These are phyloP conservation scores for Paraphoma sp. DNA, from an alignment of 2,329 filamentous ascomycete species.

Conservation along the genomic window DNA sequence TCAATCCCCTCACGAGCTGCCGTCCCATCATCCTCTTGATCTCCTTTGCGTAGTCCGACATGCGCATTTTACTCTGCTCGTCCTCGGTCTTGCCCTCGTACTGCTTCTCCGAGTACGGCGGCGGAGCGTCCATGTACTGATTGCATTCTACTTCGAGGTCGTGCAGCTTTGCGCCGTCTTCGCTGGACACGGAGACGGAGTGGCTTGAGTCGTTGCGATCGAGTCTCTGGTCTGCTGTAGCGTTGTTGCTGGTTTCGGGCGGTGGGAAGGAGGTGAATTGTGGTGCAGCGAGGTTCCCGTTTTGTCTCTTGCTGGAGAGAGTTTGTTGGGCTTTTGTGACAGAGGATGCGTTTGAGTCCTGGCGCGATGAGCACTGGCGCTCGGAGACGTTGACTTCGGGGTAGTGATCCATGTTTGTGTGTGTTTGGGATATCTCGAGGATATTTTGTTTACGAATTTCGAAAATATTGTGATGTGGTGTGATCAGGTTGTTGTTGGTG, in stretches of 20 bases:
- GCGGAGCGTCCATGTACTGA: constrained; percentile 28
- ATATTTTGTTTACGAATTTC: not conserved
- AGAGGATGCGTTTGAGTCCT: constrained; percentile 27
- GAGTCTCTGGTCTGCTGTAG: constrained; percentile 2
- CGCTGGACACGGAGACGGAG: not conserved
- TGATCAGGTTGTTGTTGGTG: not conserved
- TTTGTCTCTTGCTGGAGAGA: constrained; percentile 1
- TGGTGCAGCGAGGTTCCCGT: not conserved
- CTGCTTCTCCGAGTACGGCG: constrained; percentile 27
- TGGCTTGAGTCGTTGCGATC: constrained; percentile 15
- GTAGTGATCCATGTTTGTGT: constrained; percentile 27
- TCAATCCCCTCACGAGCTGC: constrained; percentile 30
- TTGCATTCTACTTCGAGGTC: constrained; percentile 23
- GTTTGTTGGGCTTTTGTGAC: constrained; percentile 9
- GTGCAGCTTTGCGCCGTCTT: constrained; percentile 8
- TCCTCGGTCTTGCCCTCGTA: constrained; percentile 33
- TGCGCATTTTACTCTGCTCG: constrained; percentile 27
- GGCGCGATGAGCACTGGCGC: constrained; percentile 22
- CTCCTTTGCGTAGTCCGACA: constrained; percentile 34
- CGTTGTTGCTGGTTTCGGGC: constrained; percentile 5
- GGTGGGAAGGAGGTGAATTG: constrained; percentile 20
- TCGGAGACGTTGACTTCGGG: constrained; percentile 28
- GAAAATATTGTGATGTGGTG: not conserved
- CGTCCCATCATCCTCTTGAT: constrained; percentile 35
- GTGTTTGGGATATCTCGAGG: not conserved